Base-by-base conservation (phyloP, 2,329 filamentous ascomycete genomes). In the Pseudofabraea citricarpa region DNA sequence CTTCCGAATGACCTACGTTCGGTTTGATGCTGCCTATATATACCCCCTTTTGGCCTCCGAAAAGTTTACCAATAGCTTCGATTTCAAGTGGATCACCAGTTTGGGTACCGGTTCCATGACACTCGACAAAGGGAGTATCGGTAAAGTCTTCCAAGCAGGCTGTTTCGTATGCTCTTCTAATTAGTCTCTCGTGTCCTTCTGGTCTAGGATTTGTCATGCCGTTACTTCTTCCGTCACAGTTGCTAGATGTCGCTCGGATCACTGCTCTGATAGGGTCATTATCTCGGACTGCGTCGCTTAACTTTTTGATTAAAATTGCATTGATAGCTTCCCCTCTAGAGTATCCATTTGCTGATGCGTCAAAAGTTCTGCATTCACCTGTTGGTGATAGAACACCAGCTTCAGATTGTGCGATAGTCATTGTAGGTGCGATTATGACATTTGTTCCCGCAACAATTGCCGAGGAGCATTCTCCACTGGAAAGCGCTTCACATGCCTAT, bases 371-470 rank as follows among this genome's bases (percentile, higher is more conserved):
- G 9, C 23, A 44, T 13, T n/a, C 8, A 1, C 47, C 45, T 16
- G 45, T 40, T 2, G 26, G 31, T 8, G 36, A 20, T 1, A 51
- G 35, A n/a, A 51, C 37, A 6, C 33, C 29, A 6, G 21, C 31
- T 16, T 42, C 41, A 20, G 32, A 39, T 19, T 46, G 10, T n/a
- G 15, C 8, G 5, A 47, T 35, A 12, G 31, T 43, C 15, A 35
- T 27, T 12, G 40, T 43, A 8, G 45, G 44, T 39, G 36, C 38
- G 6, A 51, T 36, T 59, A 53, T 80, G 79, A 72, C 60, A 53
- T 79, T 73, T 4, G 79, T 61, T 1, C 72, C 70, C 3, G 77
- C 70, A 13, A 81, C 63, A 35, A 73, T 74, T 5, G 71, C 41
- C 9, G 46, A 45, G 12, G 43, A 46, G 6, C 36, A 50, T 3